phyloP scores from a whole-genome alignment of 306 rosid genomes.

The Oemleria cerasiformis region DNA sequence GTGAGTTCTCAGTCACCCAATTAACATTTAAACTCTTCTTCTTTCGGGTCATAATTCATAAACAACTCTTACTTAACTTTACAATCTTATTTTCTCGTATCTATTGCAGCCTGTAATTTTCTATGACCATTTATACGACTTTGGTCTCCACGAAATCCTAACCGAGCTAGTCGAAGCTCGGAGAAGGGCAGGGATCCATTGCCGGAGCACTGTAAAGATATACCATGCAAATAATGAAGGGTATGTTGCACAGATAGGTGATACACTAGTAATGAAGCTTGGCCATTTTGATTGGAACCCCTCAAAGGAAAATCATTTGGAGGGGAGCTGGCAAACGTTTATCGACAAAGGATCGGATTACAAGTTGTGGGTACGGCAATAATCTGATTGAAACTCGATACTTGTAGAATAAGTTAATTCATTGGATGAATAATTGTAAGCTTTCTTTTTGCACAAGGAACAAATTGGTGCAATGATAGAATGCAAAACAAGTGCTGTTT shows the following conservation, averaged over 20 bases:
- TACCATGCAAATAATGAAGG: slow-evolving; percentile 76
- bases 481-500: not conserved
- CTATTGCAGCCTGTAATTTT: slow-evolving; percentile 60
- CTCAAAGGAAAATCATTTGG: slow-evolving; percentile 64
- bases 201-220: slow-evolving; percentile 65
- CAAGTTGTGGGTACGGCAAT: slow-evolving; percentile 66
- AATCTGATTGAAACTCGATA: slow-evolving; percentile 10
- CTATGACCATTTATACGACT: slow-evolving; percentile 73
- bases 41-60: not conserved
- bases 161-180: slow-evolving; percentile 63
- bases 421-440: not conserved
- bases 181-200: slow-evolving; percentile 62
- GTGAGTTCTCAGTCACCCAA: slow-evolving; percentile 38
- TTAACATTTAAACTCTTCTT: not conserved
- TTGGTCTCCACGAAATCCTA: slow-evolving; percentile 58
- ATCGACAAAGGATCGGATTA: slow-evolving; percentile 68
- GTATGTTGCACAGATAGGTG: slow-evolving; percentile 69
- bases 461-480: not conserved
- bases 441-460: not conserved
- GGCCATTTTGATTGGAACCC: slow-evolving; percentile 82
- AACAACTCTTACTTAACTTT: not conserved
- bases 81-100: slow-evolving; percentile 1
- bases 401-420: not conserved
- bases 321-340: slow-evolving; percentile 80
- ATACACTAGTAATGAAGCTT: slow-evolving; percentile 59